Conservation (phyloP, 257 asterid species). For the Marsdenia floribunda region DNA sequence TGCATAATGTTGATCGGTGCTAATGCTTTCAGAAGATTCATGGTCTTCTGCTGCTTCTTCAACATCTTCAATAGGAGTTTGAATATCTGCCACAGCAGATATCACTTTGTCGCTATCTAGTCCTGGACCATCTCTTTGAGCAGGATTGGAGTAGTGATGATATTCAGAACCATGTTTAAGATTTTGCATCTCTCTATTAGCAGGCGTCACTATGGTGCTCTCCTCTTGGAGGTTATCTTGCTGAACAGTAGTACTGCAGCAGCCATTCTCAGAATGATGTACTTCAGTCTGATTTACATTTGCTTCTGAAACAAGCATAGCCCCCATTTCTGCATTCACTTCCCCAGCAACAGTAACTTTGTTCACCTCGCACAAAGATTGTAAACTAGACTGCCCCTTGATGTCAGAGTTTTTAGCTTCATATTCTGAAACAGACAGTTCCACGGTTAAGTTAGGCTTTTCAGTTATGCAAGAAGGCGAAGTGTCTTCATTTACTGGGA, state of each 20-base stretch:
- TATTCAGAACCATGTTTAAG: constrained; percentile 5
- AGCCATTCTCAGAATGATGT: constrained; percentile 8
- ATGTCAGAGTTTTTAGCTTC: constrained; percentile 16
- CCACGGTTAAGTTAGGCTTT: constrained; percentile 14
- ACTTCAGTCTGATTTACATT: constrained; percentile 26
- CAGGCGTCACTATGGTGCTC: constrained; percentile 17
- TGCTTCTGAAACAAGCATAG: constrained; percentile 18
- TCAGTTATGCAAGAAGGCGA: constrained; percentile 32
- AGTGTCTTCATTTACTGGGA: constrained; percentile 45
- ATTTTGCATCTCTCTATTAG: constrained; percentile 17
- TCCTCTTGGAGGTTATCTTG: constrained; percentile 12
- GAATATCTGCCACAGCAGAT: constrained; percentile 20
- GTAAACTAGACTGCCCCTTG: constrained; percentile 28
- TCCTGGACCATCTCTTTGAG: constrained; percentile 7
- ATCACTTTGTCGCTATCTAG: constrained; percentile 11
- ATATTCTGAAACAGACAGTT: constrained; percentile 27
- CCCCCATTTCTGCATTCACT: constrained; percentile 25
- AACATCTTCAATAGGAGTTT: constrained; percentile 17
- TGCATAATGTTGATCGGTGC: constrained; percentile 15
- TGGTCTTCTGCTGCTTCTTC: constrained; percentile 13
- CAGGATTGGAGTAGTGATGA: constrained; percentile 15
- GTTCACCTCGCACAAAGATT: constrained; percentile 24
- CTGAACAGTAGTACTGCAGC: constrained; percentile 17
- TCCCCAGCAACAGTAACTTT: constrained; percentile 20
- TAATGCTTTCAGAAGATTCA: constrained; percentile 5